Evolutionary conservation across 1,284 basidiomycete genomes (phyloP), one percentile per base, ranked within the genome.

Genomic region (Leucoagaricus sp.): DNA sequence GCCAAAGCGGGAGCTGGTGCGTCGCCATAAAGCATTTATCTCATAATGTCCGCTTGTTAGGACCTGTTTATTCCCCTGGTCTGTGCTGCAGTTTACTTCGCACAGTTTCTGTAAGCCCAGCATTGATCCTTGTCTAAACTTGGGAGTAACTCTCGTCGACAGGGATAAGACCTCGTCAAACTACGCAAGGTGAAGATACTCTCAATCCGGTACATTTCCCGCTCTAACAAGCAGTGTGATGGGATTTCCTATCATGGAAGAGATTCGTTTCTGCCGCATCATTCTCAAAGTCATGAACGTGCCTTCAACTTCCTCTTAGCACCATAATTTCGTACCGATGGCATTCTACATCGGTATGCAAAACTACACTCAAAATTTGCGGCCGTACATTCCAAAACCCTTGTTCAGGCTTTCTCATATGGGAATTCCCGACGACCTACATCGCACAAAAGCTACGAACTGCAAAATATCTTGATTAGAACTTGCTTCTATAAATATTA

Each of bases 151-250:
- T 25, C 36, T 5, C n/a, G 6, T 45, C 3, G 51, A 9, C 57
- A 85, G 85, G 58, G 86, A 87, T 69, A 88, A 87, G 73, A 87
- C 83, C 3, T 81, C 83, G 15, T 65, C 86, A 44, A 87, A 86
- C 65, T 87, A 87, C 73, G 83, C 84, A 19, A 85, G 83, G 84
- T 80, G 61, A 8, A 36, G 49, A n/a, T 12, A 29, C 26, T n/a
- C 25, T 38, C 12, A 4, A 38, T n/a, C 12, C 1, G 13, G 4
- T 61, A 55, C 15, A 28, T 29, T 21, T 23, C 5, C 49, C 31
- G 26, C 33, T 47, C 28, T n/a, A 15, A 33, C 12, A 38, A 17
- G 36, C 25, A 85, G 84, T 62, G 80, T 87, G 60, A 87, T 87
- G 84, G 83, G 83, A 5, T 74, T 87, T 48, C 85, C 85, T 2